These are phyloP conservation scores for Dothideomycetidae sp. DNA, from an alignment of 2,329 filamentous ascomycete species.

Conservation along the genomic window DNA sequence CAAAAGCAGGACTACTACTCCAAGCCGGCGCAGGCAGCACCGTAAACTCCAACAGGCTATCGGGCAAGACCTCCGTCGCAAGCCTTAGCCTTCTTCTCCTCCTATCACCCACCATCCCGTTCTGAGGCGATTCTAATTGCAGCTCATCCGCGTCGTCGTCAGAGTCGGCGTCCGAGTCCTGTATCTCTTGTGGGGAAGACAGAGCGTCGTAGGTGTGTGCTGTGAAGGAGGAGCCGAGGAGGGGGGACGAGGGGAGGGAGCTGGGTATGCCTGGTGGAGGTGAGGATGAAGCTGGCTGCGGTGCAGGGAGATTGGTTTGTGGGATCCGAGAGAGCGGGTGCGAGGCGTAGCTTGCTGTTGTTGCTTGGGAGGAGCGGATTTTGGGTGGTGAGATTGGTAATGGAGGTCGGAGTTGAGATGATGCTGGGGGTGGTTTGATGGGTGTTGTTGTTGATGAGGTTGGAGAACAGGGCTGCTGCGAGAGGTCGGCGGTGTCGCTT, in stretches of 20 bases:
- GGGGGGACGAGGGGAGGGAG: not conserved
- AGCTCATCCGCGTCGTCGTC: not conserved
- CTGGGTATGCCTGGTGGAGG: not conserved
- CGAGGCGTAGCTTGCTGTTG: not conserved
- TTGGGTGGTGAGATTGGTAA: not conserved
- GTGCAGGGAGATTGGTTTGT: conserved; percentile 5
- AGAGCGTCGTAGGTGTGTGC: not conserved
- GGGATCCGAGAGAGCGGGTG: conserved; percentile 4
- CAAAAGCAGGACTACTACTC: conserved; percentile 6
- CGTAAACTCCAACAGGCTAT: conserved; percentile 12
- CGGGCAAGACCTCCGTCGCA: conserved; percentile 9
- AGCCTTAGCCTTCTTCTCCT: not conserved
- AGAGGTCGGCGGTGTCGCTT: conserved; percentile 2
- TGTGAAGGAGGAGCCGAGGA: not conserved
- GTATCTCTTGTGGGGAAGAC: not conserved
- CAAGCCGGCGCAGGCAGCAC: conserved; percentile 10
- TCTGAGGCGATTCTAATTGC: too few relatives aligned
- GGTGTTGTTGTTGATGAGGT: conserved; percentile 2
- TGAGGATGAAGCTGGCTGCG: not conserved
- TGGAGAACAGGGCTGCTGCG: conserved; percentile 3
- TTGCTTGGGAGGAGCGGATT: conserved; percentile 3
- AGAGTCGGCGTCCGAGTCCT: not conserved
- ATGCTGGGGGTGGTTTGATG: not conserved
- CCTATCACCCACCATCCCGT: not conserved
- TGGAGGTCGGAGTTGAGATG: not conserved